Conservation (phyloP, 768 basidiomycete species). For the Amylocystis lapponica region DNA sequence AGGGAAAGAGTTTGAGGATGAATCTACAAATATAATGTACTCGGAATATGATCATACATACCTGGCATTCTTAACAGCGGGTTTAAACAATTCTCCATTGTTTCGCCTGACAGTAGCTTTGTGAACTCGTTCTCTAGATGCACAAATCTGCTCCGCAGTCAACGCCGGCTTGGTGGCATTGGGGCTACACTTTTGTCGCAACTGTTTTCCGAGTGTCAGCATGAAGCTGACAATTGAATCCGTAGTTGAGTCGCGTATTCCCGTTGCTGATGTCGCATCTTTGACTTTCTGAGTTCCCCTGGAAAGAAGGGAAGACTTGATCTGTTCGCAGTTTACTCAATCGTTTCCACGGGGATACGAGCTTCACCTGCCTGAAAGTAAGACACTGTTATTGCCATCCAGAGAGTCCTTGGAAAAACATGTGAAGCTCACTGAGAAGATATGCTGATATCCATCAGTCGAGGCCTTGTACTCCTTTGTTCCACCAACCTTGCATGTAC, state of each 20-base stretch:
- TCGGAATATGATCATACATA: no score
- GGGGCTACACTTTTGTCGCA: background rate
- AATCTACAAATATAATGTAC: no score
- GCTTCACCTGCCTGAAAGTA: background rate
- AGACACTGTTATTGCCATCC: background rate
- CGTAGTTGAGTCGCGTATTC: background rate
- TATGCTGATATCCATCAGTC: background rate
- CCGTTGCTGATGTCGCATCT: background rate
- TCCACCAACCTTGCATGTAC: slow-evolving; percentile 1
- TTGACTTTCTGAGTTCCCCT: background rate
- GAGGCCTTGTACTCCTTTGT: background rate
- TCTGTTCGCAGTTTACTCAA: background rate
- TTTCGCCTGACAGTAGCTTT: background rate
- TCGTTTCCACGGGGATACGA: background rate
- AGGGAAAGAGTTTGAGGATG: no score
- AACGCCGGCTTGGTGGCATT: background rate
- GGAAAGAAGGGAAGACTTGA: background rate
- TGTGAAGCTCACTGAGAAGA: background rate
- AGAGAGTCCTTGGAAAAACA: background rate
- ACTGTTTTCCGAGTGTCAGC: background rate
- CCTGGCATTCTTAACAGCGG: no score
- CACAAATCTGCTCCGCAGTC: background rate
- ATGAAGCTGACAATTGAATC: background rate
- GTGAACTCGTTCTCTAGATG: background rate
- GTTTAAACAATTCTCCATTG: background rate